A percentile compares a stretch with the other conserved stretches of the same genome.
phyloP scores from a whole-genome alignment of 2,329 filamentous ascomycete species.

The Aspergillus thermomutatus region DNA sequence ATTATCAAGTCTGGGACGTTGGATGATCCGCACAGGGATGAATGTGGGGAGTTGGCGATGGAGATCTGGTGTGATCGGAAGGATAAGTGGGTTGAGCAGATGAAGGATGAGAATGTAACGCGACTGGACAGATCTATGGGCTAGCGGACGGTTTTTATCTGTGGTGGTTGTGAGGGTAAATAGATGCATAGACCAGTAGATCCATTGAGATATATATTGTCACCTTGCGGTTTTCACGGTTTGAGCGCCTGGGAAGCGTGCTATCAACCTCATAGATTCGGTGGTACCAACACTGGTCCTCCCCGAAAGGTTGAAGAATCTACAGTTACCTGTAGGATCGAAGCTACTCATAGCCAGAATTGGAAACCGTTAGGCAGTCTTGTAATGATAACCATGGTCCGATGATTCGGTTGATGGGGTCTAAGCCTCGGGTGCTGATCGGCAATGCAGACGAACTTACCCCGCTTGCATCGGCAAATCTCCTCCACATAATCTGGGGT shows the following conservation, averaged over 20 bases:
- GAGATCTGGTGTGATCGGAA: slow-evolving; percentile 22
- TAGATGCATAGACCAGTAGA: neutral
- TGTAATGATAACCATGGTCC: neutral
- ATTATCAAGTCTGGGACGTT: slow-evolving; percentile 22
- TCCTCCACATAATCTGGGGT: neutral
- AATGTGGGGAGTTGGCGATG: slow-evolving; percentile 9
- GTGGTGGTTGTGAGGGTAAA: neutral
- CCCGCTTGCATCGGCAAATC: neutral
- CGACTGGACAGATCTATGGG: slow-evolving; percentile 4
- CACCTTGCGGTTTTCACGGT: neutral
- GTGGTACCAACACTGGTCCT: too few species aligned
- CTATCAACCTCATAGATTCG: too few species aligned
- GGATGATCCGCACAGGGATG: slow-evolving; percentile 14
- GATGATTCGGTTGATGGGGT: neutral
- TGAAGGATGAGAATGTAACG: slow-evolving; percentile 7
- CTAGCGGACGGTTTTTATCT: neutral
- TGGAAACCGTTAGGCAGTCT: neutral
- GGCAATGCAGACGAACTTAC: neutral
- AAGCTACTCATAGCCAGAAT: neutral
- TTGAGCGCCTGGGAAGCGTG: neutral
- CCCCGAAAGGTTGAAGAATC: neutral
- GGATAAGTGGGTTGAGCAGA: slow-evolving; percentile 18
- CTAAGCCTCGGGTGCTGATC: neutral
- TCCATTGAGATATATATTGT: neutral
- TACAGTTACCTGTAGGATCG: neutral